A percentile compares a stretch with the other conserved stretches of the same genome.
These are phyloP conservation scores for Onygenales sp. DNA, from an alignment of 2,329 filamentous ascomycete species.

Conservation along the genomic window DNA sequence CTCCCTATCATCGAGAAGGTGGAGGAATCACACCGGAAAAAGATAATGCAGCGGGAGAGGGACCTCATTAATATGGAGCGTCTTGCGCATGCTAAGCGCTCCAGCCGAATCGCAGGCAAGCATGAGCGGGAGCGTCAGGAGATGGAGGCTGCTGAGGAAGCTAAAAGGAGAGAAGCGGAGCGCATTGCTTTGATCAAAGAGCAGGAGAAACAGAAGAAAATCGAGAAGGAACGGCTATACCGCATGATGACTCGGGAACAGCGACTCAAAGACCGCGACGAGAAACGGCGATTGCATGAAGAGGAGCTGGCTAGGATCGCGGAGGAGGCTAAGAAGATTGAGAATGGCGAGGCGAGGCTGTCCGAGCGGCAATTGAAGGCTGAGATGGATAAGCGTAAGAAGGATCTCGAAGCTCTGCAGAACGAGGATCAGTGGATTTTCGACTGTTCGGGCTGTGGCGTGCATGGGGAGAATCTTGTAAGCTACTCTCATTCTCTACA, in stretches of 20 bases:
- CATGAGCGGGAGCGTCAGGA: conserved; percentile 68
- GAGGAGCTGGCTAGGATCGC: conserved; percentile 73
- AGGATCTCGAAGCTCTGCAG: conserved; percentile 63
- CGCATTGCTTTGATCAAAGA: conserved; percentile 52
- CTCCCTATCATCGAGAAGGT: conserved; percentile 76
- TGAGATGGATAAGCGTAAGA: conserved; percentile 70
- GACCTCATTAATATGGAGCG: conserved; percentile 76
- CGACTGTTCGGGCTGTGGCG: conserved; percentile 79
- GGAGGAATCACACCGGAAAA: conserved; percentile 57
- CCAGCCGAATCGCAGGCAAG: conserved; percentile 76
- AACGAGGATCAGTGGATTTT: conserved; percentile 85
- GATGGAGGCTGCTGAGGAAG: conserved; percentile 60
- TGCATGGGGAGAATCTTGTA: conserved; percentile 71
- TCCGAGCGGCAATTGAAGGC: conserved; percentile 74
- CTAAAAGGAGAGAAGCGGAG: conserved; percentile 56
- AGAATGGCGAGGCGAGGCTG: conserved; percentile 49
- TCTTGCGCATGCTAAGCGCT: conserved; percentile 87
- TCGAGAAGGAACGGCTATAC: conserved; percentile 66
- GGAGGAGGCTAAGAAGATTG: conserved; percentile 58
- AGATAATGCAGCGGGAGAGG: conserved; percentile 64
- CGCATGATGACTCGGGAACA: conserved; percentile 77
- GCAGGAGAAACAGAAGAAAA: conserved; percentile 50
- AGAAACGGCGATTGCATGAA: conserved; percentile 72
- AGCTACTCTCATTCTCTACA: conserved; percentile 14
- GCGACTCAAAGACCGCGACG: conserved; percentile 75